Percentiles rank a stretch among this genome's conserved stretches.
Evolutionary conservation across 2,329 filamentous ascomycete species (phyloP).

Genomic region (Pleochaeta shiraiana): DNA sequence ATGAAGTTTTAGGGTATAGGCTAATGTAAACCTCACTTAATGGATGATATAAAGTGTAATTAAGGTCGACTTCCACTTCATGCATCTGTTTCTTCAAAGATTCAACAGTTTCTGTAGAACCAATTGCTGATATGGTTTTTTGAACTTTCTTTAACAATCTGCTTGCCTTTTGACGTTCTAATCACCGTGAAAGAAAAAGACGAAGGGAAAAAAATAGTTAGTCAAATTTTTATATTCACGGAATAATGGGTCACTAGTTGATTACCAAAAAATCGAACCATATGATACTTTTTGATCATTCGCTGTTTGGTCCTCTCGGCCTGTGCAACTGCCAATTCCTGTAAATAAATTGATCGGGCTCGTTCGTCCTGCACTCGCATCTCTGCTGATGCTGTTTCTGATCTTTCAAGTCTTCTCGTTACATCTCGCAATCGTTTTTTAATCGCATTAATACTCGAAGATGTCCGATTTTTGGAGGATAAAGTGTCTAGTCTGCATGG

Average conservation of each 20-base stretch:
- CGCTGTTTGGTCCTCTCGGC: slow-evolving; percentile 38
- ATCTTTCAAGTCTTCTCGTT: slow-evolving; percentile 38
- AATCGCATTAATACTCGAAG: slow-evolving; percentile 29
- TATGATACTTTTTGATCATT: slow-evolving; percentile 64
- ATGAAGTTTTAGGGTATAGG: slow-evolving; percentile 27
- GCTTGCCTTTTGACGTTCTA: slow-evolving; percentile 54
- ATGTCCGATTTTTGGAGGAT: slow-evolving; percentile 15
- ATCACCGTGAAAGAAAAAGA: too few relatives aligned
- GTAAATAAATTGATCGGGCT: slow-evolving; percentile 43
- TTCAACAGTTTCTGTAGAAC: slow-evolving; percentile 28
- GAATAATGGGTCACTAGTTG: too few relatives aligned
- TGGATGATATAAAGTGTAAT: slow-evolving; percentile 54
- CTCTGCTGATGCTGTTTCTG: slow-evolving; percentile 41
- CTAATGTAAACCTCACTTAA: slow-evolving; percentile 48
- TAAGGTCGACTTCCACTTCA: slow-evolving; percentile 47
- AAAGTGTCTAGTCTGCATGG: slow-evolving; percentile 13
- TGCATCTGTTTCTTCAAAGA: slow-evolving; percentile 36
- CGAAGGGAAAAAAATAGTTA: too few relatives aligned
- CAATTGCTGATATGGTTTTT: slow-evolving; percentile 30
- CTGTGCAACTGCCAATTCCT: slow-evolving; percentile 36
- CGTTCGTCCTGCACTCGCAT: slow-evolving; percentile 48
- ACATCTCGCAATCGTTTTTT: slow-evolving; percentile 54
- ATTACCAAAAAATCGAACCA: slow-evolving; percentile 63
- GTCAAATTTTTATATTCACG: too few relatives aligned
- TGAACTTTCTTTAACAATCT: slow-evolving; percentile 42